Conservation (phyloP, 768 basidiomycete species). For the Strobilomyces confusus region DNA sequence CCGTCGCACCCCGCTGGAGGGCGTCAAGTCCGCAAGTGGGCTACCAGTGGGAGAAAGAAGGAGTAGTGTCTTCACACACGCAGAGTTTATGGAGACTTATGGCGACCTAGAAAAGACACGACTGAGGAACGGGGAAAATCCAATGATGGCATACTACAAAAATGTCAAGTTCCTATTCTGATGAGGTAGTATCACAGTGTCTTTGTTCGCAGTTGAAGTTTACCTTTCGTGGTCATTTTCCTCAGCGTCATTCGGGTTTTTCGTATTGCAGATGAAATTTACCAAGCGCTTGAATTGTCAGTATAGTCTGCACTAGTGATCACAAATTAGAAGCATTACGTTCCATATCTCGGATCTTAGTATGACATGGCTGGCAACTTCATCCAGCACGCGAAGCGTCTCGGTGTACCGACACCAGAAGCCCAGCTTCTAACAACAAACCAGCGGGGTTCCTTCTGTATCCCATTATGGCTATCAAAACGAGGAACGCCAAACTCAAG, state of each 20-base stretch:
- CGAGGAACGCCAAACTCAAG: too few relatives aligned
- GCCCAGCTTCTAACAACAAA: too few relatives aligned
- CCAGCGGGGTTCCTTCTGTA: too few relatives aligned
- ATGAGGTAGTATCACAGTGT: slow-evolving; percentile 13
- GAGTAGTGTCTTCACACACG: slow-evolving; percentile 81
- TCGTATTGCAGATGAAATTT: background rate
- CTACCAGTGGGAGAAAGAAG: slow-evolving; percentile 77
- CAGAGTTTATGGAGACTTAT: slow-evolving; percentile 85
- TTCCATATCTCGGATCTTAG: too few relatives aligned
- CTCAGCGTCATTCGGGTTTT: background rate
- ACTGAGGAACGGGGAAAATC: slow-evolving; percentile 80
- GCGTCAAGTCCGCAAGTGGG: slow-evolving; percentile 70
- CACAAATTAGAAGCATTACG: too few relatives aligned
- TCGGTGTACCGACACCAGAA: too few relatives aligned
- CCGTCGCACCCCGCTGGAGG: slow-evolving; percentile 62
- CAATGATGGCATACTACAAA: slow-evolving; percentile 84
- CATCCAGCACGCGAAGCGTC: too few relatives aligned
- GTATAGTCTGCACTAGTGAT: too few relatives aligned
- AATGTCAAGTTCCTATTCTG: slow-evolving; percentile 93
- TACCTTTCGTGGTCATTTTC: background rate
- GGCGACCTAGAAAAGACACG: slow-evolving; percentile 69
- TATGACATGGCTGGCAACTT: too few relatives aligned
- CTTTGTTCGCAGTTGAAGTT: background rate
- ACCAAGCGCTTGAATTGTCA: background rate
- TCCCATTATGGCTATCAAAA: too few relatives aligned